phyloP scores from a whole-genome alignment of 257 asterid genomes.

The Datura wrightii region DNA sequence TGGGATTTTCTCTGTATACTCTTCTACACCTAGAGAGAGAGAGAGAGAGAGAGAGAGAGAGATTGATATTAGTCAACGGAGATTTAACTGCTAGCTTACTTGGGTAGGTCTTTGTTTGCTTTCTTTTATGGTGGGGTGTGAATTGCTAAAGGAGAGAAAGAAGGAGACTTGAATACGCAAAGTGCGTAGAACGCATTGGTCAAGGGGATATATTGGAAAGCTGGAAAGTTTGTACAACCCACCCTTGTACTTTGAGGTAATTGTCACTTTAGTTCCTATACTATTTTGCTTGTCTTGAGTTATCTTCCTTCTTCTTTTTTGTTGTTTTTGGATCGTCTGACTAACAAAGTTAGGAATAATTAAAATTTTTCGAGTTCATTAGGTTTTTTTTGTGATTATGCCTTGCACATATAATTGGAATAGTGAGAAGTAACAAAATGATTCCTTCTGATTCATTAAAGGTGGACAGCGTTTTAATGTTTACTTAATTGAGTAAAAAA shows the following conservation, averaged over 20 bases:
- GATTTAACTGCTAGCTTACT: conserved; percentile 41
- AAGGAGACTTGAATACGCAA: conserved; percentile 63
- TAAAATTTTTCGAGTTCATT: background rate
- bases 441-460: too few species aligned
- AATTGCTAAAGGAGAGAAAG: conserved; percentile 37
- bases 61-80: conserved; percentile 55
- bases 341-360: background rate
- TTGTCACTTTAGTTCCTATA: background rate
- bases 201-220: background rate
- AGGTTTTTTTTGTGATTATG: background rate
- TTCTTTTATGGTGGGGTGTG: conserved; percentile 18
- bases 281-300: background rate
- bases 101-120: conserved; percentile 27
- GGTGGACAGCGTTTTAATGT: too few species aligned
- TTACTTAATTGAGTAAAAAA: too few species aligned
- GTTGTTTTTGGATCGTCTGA: background rate
- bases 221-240: background rate
- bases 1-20: background rate
- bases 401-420: background rate
- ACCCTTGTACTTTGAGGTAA: conserved; percentile 6
- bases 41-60: background rate
- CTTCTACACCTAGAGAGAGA: background rate
- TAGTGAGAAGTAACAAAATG: background rate
- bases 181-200: conserved; percentile 44
- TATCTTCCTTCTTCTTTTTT: background rate